Conservation (phyloP, 2,329 filamentous ascomycete genomes). For the Nigrospora osmanthi region DNA sequence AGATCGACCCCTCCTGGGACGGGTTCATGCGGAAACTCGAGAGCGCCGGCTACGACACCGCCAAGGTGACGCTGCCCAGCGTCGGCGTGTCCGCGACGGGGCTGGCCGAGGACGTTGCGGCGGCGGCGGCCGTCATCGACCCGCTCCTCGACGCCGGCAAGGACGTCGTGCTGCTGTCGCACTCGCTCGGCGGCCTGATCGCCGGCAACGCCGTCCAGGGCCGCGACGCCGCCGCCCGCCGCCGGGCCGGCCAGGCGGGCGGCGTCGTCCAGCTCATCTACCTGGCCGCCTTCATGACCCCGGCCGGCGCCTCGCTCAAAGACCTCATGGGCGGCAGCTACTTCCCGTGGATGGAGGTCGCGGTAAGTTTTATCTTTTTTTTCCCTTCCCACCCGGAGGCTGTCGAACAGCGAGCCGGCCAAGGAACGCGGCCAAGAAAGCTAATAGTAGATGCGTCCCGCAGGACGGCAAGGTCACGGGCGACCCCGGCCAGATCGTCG, state of each 20-base stretch:
- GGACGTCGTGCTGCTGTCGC: slow-evolving; percentile 2
- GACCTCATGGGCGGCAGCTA: neutral
- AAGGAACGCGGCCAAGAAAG: no score
- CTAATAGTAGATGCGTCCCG: no score
- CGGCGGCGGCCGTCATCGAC: neutral
- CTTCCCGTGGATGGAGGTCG: slow-evolving; percentile 1
- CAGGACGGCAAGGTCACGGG: neutral
- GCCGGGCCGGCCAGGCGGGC: neutral
- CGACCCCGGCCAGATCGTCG: neutral
- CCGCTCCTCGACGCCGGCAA: slow-evolving; percentile 1
- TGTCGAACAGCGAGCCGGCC: no score
- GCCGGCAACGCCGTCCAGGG: slow-evolving; percentile 2
- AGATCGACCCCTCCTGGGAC: slow-evolving; percentile 1
- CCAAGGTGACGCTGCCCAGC: slow-evolving; percentile 1
- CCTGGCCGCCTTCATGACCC: slow-evolving; percentile 2
- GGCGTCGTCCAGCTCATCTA: slow-evolving; percentile 3
- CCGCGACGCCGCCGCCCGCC: neutral
- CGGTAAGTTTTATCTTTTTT: no score
- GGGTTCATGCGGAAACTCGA: neutral
- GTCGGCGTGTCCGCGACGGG: slow-evolving; percentile 1
- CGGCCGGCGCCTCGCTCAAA: neutral
- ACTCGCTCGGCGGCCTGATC: slow-evolving; percentile 2
- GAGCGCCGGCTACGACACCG: neutral
- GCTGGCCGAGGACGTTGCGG: neutral
- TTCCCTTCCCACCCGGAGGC: no score